phyloP scores from a whole-genome alignment of 495 filamentous ascomycete species.

The Stereocaulon alpinum region DNA sequence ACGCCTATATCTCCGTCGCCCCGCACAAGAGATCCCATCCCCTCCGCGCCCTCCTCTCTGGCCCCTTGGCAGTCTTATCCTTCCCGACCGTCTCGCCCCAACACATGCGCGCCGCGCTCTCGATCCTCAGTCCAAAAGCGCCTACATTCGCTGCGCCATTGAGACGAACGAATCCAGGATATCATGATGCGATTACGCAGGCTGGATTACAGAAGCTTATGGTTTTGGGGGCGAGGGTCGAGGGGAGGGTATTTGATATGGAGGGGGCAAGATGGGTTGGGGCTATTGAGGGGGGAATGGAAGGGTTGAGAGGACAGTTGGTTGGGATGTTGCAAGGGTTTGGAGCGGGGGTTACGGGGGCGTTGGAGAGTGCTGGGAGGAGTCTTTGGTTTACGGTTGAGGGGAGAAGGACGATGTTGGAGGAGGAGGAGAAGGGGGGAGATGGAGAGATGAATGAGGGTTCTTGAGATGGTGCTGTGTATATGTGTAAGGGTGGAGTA shows the following conservation, averaged over 20 bases:
- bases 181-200: slow-evolving; percentile 67
- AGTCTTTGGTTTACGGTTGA: slow-evolving; percentile 78
- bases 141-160: slow-evolving; percentile 67
- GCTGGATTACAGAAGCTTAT: slow-evolving; percentile 75
- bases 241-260: slow-evolving; percentile 71
- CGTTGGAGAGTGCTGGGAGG: slow-evolving; percentile 65
- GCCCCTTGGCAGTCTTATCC: slow-evolving; percentile 68
- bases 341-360: slow-evolving; percentile 59
- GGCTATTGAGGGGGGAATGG: slow-evolving; percentile 70
- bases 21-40: slow-evolving; percentile 46
- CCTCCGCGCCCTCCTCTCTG: slow-evolving; percentile 66
- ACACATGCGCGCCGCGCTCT: slow-evolving; percentile 68
- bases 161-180: slow-evolving; percentile 62
- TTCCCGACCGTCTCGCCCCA: slow-evolving; percentile 74
- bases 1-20: slow-evolving; percentile 51
- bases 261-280: slow-evolving; percentile 75
- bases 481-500: too few relatives aligned
- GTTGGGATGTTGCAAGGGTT: slow-evolving; percentile 65
- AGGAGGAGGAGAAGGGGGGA: slow-evolving; percentile 52
- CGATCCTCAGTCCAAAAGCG: slow-evolving; percentile 58
- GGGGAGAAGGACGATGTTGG: slow-evolving; percentile 61
- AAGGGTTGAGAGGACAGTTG: slow-evolving; percentile 71
- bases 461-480: too few relatives aligned
- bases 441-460: slow-evolving; percentile 14
- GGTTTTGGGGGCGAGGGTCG: slow-evolving; percentile 72